Evolutionary conservation across 73 alveolate genomes (phyloP).

Genomic region (Stentor roeselii): DNA sequence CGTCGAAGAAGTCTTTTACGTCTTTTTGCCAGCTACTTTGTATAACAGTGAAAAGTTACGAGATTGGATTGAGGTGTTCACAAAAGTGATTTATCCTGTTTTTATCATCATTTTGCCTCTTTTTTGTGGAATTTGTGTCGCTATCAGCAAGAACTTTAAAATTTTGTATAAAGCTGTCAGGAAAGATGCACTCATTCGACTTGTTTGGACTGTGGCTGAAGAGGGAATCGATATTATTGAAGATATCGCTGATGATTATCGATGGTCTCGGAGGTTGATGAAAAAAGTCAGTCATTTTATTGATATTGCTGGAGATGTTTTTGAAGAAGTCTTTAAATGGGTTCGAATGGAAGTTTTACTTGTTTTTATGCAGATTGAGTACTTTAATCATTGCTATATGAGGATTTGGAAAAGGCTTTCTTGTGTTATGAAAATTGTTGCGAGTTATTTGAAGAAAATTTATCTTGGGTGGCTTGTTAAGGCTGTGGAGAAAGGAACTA

Average conservation of each 20-base stretch:
- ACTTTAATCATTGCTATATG: neutral
- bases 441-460: neutral
- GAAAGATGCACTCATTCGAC: neutral
- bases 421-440: neutral
- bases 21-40: neutral
- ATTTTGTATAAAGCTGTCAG: neutral
- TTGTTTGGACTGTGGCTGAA: neutral
- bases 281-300: neutral
- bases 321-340: neutral
- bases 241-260: neutral
- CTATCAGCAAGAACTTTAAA: neutral
- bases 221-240: neutral
- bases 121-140: neutral
- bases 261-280: neutral
- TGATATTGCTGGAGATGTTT: neutral
- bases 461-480: neutral
- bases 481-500: neutral
- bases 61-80: neutral
- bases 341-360: neutral
- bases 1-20: neutral
- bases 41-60: neutral
- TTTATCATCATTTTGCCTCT: neutral
- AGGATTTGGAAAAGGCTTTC: neutral
- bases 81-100: slow-evolving; percentile 3
- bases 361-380: slow-evolving; percentile 24